These are phyloP conservation scores for Tillandsia fasciculata DNA, from an alignment of 176 grass and related monocot species.

Conservation along the genomic window DNA sequence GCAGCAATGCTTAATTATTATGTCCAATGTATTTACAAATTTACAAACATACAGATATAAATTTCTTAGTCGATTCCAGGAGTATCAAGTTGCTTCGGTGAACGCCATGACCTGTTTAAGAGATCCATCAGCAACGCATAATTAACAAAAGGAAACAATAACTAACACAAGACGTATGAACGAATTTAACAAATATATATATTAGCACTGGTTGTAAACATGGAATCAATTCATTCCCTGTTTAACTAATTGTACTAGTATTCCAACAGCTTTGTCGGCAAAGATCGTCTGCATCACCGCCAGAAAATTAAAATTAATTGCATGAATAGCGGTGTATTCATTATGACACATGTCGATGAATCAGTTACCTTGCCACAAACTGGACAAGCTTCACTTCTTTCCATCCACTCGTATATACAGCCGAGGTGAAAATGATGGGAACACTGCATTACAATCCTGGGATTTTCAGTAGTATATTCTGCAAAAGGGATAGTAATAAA, in stretches of 20 bases:
- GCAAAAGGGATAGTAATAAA: constrained; percentile 22
- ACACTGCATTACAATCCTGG: constrained; percentile 80
- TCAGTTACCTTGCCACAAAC: constrained; percentile 84
- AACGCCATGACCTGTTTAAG: constrained; percentile 41
- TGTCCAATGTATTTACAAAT: constrained; percentile 15
- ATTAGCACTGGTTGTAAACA: background rate
- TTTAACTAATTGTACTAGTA: background rate
- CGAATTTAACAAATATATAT: background rate
- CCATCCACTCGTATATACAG: constrained; percentile 99
- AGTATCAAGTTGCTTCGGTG: constrained; percentile 25
- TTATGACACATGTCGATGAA: background rate
- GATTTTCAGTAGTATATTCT: constrained; percentile 88
- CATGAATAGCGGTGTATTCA: background rate
- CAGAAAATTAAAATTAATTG: constrained; percentile 1
- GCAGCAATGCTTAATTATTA: constrained; percentile 2
- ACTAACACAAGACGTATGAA: background rate
- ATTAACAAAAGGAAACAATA: background rate
- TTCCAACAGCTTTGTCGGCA: too few species aligned
- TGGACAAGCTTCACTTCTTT: constrained; percentile 93
- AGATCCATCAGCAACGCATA: background rate
- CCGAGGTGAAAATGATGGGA: constrained; percentile 96
- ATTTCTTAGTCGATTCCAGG: constrained; percentile 6
- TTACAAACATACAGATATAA: background rate
- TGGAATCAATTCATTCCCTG: background rate
- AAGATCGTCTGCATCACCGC: background rate